These are phyloP conservation scores for Colletotrichum falcatum DNA, from an alignment of 2,329 filamentous ascomycete genomes.

Conservation along the genomic window DNA sequence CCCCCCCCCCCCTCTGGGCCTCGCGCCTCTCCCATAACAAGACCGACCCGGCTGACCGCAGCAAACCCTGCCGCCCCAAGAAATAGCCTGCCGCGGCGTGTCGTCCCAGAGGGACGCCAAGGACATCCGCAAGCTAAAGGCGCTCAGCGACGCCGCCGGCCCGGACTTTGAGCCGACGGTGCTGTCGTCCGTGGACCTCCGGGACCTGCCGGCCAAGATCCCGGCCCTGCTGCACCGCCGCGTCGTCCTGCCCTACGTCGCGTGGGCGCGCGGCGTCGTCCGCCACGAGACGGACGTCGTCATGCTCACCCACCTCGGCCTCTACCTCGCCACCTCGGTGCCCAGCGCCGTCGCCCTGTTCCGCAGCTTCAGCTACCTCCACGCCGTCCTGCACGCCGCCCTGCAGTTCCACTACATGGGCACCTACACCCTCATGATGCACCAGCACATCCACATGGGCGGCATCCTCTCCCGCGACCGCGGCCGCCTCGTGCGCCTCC, in stretches of 20 bases:
- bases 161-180: slow-evolving; percentile 60
- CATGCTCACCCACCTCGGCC: slow-evolving; percentile 80
- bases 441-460: slow-evolving; percentile 85
- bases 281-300: slow-evolving; percentile 79
- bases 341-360: slow-evolving; percentile 78
- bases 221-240: slow-evolving; percentile 42
- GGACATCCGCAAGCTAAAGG: slow-evolving; percentile 52
- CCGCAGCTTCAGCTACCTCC: slow-evolving; percentile 73
- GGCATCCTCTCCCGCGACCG: slow-evolving; percentile 70
- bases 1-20: too few relatives aligned
- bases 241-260: slow-evolving; percentile 66
- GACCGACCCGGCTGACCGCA: not conserved
- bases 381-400: slow-evolving; percentile 73
- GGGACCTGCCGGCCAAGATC: slow-evolving; percentile 49
- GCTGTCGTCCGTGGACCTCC: slow-evolving; percentile 56
- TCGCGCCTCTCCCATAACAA: too few relatives aligned
- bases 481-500: slow-evolving; percentile 54
- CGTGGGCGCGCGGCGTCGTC: slow-evolving; percentile 66
- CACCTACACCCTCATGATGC: slow-evolving; percentile 83
- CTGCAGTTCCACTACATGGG: slow-evolving; percentile 78
- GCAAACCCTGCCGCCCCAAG: too few relatives aligned
- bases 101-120: slow-evolving; percentile 17
- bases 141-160: slow-evolving; percentile 56
- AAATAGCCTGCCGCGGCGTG: slow-evolving; percentile 10
- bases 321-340: slow-evolving; percentile 77